Evolutionary conservation across 192 early-diverging fungal genomes (phyloP).

Genomic region (Backusella psychrophila): DNA sequence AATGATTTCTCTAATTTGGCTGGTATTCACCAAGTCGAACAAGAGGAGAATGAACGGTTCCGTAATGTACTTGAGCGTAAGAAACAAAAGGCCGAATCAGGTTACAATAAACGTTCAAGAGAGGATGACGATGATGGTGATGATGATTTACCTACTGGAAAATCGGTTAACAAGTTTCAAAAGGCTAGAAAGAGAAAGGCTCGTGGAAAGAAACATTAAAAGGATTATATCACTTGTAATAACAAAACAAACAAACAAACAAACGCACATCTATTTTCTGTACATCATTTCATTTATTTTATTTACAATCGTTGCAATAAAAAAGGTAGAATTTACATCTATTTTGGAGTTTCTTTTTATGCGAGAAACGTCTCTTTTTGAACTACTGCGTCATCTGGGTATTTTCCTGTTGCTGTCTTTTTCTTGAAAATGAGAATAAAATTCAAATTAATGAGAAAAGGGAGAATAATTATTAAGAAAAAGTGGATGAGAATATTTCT

Average conservation of each 20-base stretch:
- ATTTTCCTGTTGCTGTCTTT: too few relatives aligned
- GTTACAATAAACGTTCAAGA: slow-evolving; percentile 20
- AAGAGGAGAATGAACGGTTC: slow-evolving; percentile 41
- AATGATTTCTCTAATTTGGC: slow-evolving; percentile 55
- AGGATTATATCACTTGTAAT: neutral
- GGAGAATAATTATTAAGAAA: too few relatives aligned
- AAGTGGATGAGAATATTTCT: too few relatives aligned
- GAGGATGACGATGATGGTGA: neutral
- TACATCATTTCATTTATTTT: slow-evolving; percentile 5
- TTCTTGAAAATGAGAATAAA: too few relatives aligned
- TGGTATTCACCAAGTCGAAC: slow-evolving; percentile 47
- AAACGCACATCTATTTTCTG: neutral
- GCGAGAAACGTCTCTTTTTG: too few relatives aligned
- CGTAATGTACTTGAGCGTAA: slow-evolving; percentile 46
- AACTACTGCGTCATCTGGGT: too few relatives aligned
- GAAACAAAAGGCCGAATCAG: slow-evolving; percentile 39
- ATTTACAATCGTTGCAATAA: neutral
- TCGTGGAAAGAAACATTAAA: neutral
- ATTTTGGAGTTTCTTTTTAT: too few relatives aligned
- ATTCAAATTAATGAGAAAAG: too few relatives aligned
- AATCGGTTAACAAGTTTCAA: neutral
- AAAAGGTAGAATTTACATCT: neutral
- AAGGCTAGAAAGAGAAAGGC: neutral
- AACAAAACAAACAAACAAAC: neutral
- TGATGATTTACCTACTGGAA: neutral